Evolutionary conservation across 1,284 basidiomycete genomes (phyloP).

Genomic region (Marasmius sp.): DNA sequence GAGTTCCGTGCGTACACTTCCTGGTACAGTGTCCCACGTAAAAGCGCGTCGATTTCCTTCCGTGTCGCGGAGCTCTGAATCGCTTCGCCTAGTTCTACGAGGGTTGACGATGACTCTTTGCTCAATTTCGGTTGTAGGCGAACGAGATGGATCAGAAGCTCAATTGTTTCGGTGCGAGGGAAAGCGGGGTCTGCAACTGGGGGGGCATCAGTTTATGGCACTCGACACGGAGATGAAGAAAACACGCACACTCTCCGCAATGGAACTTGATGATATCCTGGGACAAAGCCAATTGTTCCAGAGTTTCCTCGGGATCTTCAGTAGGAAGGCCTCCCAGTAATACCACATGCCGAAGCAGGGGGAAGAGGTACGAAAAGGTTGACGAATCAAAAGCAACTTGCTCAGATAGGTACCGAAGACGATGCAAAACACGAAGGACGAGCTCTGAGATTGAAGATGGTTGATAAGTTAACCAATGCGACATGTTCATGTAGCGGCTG

Average conservation of each 20-base stretch:
- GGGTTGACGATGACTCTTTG: conserved; percentile 83
- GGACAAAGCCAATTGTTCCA: conserved; percentile 87
- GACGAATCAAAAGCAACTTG: conserved; percentile 82
- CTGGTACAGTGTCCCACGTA: conserved; percentile 79
- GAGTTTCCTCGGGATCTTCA: conserved; percentile 75
- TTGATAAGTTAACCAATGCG: conserved; percentile 1
- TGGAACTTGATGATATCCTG: conserved; percentile 90
- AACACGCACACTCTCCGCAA: conserved; percentile 73
- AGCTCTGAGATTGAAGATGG: conserved; percentile 48
- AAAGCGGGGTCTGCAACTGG: conserved; percentile 68
- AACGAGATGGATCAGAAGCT: conserved; percentile 76
- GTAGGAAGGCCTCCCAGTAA: conserved; percentile 66
- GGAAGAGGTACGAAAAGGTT: conserved; percentile 82
- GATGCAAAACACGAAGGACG: conserved; percentile 85
- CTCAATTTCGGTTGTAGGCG: conserved; percentile 79
- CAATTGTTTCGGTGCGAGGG: conserved; percentile 73
- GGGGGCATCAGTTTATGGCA: neutral
- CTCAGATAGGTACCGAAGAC: conserved; percentile 82
- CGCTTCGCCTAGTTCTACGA: conserved; percentile 84
- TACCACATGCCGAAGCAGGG: conserved; percentile 77
- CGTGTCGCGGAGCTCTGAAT: conserved; percentile 67
- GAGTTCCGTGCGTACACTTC: conserved; percentile 90
- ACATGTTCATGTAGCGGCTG: neutral
- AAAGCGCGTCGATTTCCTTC: conserved; percentile 67
- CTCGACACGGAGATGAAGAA: neutral